Percentiles rank a stretch among this genome's conserved stretches.
These are phyloP conservation scores for Przewalskia tangutica DNA, from an alignment of 257 asterid genomes.

Conservation along the genomic window DNA sequence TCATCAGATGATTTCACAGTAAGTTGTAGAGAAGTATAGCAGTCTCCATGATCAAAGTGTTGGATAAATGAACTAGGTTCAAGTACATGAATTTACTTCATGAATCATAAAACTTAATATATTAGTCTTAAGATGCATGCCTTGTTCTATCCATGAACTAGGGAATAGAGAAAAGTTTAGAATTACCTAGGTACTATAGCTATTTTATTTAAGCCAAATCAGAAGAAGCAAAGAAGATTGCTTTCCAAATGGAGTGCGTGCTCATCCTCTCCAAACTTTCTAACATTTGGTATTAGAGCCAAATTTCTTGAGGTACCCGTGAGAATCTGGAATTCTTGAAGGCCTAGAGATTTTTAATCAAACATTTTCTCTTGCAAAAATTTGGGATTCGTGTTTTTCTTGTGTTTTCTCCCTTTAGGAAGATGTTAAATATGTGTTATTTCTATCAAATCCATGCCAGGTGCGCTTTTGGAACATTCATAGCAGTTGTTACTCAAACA, in stretches of 20 bases:
- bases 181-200: not conserved
- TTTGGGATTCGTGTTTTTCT: not conserved
- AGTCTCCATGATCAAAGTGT: not conserved
- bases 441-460: slow-evolving; percentile 20
- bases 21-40: slow-evolving; percentile 22
- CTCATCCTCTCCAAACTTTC: not conserved
- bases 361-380: not conserved
- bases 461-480: slow-evolving; percentile 73
- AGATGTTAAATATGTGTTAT: not conserved
- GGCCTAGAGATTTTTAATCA: not conserved
- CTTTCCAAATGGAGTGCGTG: not conserved
- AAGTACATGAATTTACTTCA: not conserved
- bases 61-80: not conserved
- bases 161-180: not conserved
- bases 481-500: slow-evolving; percentile 62
- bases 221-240: not conserved
- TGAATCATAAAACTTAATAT: not conserved
- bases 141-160: not conserved
- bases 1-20: slow-evolving; percentile 94
- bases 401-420: not conserved
- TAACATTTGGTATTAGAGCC: not conserved
- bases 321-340: not conserved
- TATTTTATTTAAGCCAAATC: not conserved
- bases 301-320: not conserved
- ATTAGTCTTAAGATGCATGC: not conserved